phyloP scores from a whole-genome alignment of 805 yeast genomes.

The Ogataea ganodermae region DNA sequence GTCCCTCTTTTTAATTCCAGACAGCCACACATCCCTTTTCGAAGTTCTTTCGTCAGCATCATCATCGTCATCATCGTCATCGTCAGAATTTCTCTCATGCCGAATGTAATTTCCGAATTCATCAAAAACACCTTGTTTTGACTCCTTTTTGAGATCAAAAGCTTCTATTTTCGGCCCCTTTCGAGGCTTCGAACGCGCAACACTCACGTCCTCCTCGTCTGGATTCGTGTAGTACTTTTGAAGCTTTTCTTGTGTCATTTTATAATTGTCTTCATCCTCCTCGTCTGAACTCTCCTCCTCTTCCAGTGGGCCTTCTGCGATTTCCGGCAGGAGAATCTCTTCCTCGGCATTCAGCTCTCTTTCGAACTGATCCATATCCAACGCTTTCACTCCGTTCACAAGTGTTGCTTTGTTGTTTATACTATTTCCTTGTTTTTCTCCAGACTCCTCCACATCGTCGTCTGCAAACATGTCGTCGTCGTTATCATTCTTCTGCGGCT shows the following conservation, averaged over 20 bases:
- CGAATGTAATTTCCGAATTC: constrained; percentile 58
- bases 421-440: constrained; percentile 7
- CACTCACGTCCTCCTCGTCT: constrained; percentile 12
- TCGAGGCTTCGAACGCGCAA: constrained; percentile 16
- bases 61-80: constrained; percentile 37
- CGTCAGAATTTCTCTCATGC: constrained; percentile 23
- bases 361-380: constrained; percentile 43
- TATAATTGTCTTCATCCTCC: constrained; percentile 16
- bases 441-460: constrained; percentile 27
- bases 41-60: constrained; percentile 35
- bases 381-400: constrained; percentile 23
- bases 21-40: constrained; percentile 25
- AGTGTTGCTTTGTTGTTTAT: constrained; percentile 10
- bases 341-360: constrained; percentile 22
- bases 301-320: constrained; percentile 1
- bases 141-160: constrained; percentile 59
- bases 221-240: constrained; percentile 32
- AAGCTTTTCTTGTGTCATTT: neutral
- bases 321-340: constrained; percentile 9
- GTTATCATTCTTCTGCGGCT: constrained; percentile 27
- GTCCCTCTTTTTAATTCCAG: constrained; percentile 22
- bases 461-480: constrained; percentile 48
- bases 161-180: constrained; percentile 54
- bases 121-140: constrained; percentile 61
- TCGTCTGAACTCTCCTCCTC: neutral